Conservation (phyloP, 768 basidiomycete genomes). For the Polyporus arcularius region DNA sequence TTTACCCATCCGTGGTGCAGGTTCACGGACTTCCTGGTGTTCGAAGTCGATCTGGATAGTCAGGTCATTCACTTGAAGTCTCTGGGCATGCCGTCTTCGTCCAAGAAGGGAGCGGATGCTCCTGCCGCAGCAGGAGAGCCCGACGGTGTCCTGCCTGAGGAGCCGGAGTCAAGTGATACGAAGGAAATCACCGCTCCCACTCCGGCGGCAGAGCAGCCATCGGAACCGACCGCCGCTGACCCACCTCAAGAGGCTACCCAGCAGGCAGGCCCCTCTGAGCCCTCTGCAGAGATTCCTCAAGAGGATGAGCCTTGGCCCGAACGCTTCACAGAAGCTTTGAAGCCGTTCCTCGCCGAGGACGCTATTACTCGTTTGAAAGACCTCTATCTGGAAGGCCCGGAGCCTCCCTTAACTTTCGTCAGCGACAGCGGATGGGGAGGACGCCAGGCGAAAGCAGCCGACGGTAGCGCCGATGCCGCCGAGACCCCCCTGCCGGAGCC, state of each 20-base stretch:
- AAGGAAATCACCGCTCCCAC: too few species aligned
- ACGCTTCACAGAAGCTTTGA: slow-evolving; percentile 53
- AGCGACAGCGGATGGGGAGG: slow-evolving; percentile 78
- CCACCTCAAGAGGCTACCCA: not conserved
- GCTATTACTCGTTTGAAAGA: slow-evolving; percentile 64
- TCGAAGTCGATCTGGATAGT: slow-evolving; percentile 82
- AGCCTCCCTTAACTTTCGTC: slow-evolving; percentile 57
- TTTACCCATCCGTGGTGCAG: slow-evolving; percentile 40
- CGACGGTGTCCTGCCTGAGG: slow-evolving; percentile 1
- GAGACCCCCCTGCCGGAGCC: slow-evolving; percentile 19
- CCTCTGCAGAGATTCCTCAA: not conserved
- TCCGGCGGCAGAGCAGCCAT: not conserved
- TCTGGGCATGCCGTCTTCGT: slow-evolving; percentile 66
- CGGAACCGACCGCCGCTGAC: not conserved
- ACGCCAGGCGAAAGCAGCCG: slow-evolving; percentile 40
- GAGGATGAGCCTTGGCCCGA: slow-evolving; percentile 65
- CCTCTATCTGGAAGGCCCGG: slow-evolving; percentile 80
- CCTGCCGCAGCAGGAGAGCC: slow-evolving; percentile 8
- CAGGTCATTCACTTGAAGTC: slow-evolving; percentile 81
- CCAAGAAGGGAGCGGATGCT: slow-evolving; percentile 40
- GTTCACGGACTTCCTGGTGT: slow-evolving; percentile 96
- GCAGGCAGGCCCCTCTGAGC: not conserved
- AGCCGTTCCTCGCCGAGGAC: slow-evolving; percentile 63
- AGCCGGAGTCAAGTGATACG: not conserved
- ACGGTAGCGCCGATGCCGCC: slow-evolving; percentile 15